Percentiles rank a stretch among this genome's conserved stretches.
Conservation (phyloP, 1,284 basidiomycete species). For the Exobasidium cylindrosporum region DNA sequence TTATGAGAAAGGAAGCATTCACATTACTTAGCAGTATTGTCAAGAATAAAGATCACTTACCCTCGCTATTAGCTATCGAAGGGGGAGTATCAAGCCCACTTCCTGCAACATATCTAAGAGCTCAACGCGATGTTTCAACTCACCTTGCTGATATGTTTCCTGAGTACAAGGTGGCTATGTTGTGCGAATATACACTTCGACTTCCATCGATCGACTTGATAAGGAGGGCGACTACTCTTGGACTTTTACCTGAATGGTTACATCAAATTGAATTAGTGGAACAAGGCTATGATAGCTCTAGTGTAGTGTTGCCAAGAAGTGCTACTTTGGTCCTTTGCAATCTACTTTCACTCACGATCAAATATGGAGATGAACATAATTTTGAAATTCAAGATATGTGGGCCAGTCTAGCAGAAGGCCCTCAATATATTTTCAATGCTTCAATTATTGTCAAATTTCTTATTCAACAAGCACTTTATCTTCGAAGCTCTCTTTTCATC, state of each 20-base stretch:
- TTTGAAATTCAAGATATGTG: constrained; percentile 82
- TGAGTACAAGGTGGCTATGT: constrained; percentile 66
- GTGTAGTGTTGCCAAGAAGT: not conserved
- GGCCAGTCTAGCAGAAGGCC: constrained; percentile 67
- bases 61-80: constrained; percentile 67
- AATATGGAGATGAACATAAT: constrained; percentile 72
- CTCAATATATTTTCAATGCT: constrained; percentile 64
- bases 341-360: constrained; percentile 76
- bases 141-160: constrained; percentile 79
- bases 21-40: constrained; percentile 71
- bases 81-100: constrained; percentile 72
- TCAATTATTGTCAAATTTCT: constrained; percentile 78
- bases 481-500: constrained; percentile 75
- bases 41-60: constrained; percentile 54
- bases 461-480: constrained; percentile 80
- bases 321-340: constrained; percentile 66
- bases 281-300: constrained; percentile 28
- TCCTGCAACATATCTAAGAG: constrained; percentile 74
- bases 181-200: constrained; percentile 72
- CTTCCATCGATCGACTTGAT: constrained; percentile 63
- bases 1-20: constrained; percentile 74
- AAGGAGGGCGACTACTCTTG: constrained; percentile 34
- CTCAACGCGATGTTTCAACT: constrained; percentile 73
- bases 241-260: constrained; percentile 43
- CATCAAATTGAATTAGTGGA: constrained; percentile 32